Percentiles rank a stretch among this genome's conserved stretches.
These are phyloP conservation scores for Colletotrichum aenigma DNA, from an alignment of 2,329 filamentous ascomycete genomes.

Conservation along the genomic window DNA sequence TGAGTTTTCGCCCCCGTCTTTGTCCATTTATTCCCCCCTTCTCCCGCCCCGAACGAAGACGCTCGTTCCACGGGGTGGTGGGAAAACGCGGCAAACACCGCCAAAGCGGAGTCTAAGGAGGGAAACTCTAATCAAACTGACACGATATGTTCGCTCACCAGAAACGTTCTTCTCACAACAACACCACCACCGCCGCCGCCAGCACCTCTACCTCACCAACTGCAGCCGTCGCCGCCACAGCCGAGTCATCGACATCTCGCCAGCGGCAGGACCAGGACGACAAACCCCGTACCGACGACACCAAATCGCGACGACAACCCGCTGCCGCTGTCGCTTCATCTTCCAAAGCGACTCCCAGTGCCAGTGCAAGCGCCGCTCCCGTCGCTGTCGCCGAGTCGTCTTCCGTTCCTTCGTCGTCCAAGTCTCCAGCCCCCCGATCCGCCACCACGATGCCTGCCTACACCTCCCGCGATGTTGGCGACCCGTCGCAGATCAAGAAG, in stretches of 20 bases:
- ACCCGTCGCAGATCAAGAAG: conserved; percentile 76
- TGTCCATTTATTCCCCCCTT: conserved; percentile 13
- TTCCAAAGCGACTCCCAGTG: background rate
- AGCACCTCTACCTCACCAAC: background rate
- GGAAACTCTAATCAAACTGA: conserved; percentile 23
- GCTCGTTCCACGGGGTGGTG: conserved; percentile 17
- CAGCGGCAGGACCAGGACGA: conserved; percentile 15
- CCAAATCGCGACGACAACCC: conserved; percentile 2
- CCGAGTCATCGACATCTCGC: conserved; percentile 9
- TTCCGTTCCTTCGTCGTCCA: conserved; percentile 14
- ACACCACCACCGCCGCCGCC: conserved; percentile 1
- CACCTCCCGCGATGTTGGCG: conserved; percentile 70
- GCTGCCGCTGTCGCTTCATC: background rate
- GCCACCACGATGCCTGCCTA: conserved; percentile 64
- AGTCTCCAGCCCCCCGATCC: conserved; percentile 22
- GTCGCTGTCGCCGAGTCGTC: conserved; percentile 12
- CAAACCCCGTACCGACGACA: background rate
- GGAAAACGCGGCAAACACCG: conserved; percentile 18
- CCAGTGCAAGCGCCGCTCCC: background rate
- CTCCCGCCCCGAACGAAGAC: conserved; percentile 1
- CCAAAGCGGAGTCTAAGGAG: conserved; percentile 21
- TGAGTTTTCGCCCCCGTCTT: conserved; percentile 13
- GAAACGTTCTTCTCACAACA: conserved; percentile 14
- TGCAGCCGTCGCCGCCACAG: conserved; percentile 1
- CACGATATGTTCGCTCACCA: conserved; percentile 20